phyloP scores from a whole-genome alignment of 2,329 filamentous ascomycete species.

The Penicillium sp. region DNA sequence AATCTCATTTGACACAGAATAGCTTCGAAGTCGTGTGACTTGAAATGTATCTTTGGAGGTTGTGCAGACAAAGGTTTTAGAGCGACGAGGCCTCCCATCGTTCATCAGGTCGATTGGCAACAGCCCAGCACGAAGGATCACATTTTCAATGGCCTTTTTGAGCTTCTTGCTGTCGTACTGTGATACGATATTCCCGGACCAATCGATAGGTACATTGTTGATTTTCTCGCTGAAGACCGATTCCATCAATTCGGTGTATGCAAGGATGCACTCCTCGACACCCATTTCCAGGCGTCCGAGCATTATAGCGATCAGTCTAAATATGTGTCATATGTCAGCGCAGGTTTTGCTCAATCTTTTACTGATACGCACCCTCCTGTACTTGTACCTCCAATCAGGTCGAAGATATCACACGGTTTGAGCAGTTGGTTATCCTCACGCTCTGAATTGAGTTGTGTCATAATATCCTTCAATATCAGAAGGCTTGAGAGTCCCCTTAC shows the following conservation, averaged over 20 bases:
- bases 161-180: constrained; percentile 17
- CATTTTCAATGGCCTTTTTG: constrained; percentile 12
- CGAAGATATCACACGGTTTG: constrained; percentile 23
- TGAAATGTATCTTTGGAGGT: constrained; percentile 17
- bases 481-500: constrained; percentile 43
- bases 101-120: constrained; percentile 10
- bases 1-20: constrained; percentile 4
- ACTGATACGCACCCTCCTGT: constrained; percentile 29
- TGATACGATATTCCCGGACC: constrained; percentile 10
- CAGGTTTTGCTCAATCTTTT: not conserved
- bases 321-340: not conserved
- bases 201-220: constrained; percentile 9
- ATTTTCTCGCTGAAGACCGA: constrained; percentile 28
- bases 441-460: constrained; percentile 32
- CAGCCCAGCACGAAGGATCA: constrained; percentile 9
- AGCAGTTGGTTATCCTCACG: constrained; percentile 18
- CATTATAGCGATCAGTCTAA: constrained; percentile 42
- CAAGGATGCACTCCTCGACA: constrained; percentile 34
- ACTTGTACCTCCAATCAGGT: constrained; percentile 24
- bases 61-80: constrained; percentile 15
- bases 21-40: constrained; percentile 16
- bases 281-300: constrained; percentile 38
- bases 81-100: constrained; percentile 4
- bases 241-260: constrained; percentile 30
- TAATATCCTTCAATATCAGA: constrained; percentile 37